These are phyloP conservation scores for Solanum sitiens DNA, from an alignment of 257 asterid species.

Conservation along the genomic window DNA sequence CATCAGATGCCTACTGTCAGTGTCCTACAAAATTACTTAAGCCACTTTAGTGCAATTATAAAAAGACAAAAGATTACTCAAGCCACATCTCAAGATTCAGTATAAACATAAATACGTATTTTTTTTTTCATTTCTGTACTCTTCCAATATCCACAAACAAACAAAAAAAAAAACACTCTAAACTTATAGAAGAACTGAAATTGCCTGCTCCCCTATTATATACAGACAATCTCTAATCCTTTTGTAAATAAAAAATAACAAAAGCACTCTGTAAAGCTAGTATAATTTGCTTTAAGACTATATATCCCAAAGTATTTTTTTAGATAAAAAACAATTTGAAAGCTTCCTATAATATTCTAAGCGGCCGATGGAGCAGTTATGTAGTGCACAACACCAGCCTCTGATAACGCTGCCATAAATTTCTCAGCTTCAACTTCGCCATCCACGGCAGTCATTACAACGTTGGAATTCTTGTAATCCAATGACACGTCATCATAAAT, in stretches of 20 bases:
- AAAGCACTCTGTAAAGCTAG: not conserved
- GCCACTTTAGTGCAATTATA: not conserved
- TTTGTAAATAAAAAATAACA: not conserved
- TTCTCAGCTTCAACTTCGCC: not conserved
- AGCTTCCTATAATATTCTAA: not conserved
- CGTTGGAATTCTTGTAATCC: not conserved
- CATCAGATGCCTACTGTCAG: not conserved
- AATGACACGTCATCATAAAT: not conserved
- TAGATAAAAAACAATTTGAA: not conserved
- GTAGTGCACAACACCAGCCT: not conserved
- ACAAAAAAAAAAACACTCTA: not conserved
- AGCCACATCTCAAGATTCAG: not conserved
- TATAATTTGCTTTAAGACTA: not conserved
- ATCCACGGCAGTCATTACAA: not conserved
- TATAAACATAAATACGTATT: not conserved
- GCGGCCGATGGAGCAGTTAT: conserved; percentile 6
- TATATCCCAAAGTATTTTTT: not conserved
- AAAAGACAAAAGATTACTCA: not conserved
- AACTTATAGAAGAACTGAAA: not conserved
- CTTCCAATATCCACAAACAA: not conserved
- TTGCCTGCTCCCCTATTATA: not conserved
- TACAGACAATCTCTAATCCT: not conserved
- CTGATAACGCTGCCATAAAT: not conserved
- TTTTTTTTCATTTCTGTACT: not conserved
- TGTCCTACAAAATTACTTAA: not conserved